These are phyloP conservation scores for Diaporthe destruens DNA, from an alignment of 2,329 filamentous ascomycete genomes.

Conservation along the genomic window DNA sequence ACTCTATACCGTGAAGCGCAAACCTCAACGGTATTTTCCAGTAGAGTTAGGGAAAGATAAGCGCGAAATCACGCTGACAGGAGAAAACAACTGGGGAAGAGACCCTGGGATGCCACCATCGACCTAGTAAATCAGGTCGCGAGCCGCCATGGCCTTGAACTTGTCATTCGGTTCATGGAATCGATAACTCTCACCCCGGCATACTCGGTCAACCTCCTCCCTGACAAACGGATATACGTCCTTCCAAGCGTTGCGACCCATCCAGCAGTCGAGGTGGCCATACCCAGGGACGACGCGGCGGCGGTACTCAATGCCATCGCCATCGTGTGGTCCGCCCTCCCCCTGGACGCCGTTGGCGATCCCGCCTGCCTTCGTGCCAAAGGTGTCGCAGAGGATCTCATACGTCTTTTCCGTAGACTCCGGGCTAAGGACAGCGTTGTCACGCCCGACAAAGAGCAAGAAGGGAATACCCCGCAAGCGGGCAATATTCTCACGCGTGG, in stretches of 20 bases:
- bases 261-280: slow-evolving; percentile 73
- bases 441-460: slow-evolving; percentile 66
- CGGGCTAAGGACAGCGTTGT: slow-evolving; percentile 68
- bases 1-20: not conserved
- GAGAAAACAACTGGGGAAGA: not conserved
- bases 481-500: slow-evolving; percentile 62
- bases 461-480: slow-evolving; percentile 67
- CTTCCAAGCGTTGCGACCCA: slow-evolving; percentile 69
- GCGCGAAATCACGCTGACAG: not conserved
- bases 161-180: slow-evolving; percentile 59
- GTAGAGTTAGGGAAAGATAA: not conserved
- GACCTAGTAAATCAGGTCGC: slow-evolving; percentile 54
- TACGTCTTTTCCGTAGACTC: slow-evolving; percentile 67
- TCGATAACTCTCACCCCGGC: slow-evolving; percentile 55
- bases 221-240: slow-evolving; percentile 70
- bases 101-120: not conserved
- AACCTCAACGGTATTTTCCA: not conserved
- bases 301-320: slow-evolving; percentile 59
- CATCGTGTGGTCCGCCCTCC: slow-evolving; percentile 43
- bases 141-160: slow-evolving; percentile 57
- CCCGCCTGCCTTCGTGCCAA: slow-evolving; percentile 54
- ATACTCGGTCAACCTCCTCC: slow-evolving; percentile 67
- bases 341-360: slow-evolving; percentile 23
- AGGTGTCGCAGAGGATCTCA: slow-evolving; percentile 63
- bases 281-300: slow-evolving; percentile 68